Percentiles rank a stretch among this genome's conserved stretches.
These are phyloP conservation scores for Pyrenophora teres DNA, from an alignment of 2,329 filamentous ascomycete species.

Conservation along the genomic window DNA sequence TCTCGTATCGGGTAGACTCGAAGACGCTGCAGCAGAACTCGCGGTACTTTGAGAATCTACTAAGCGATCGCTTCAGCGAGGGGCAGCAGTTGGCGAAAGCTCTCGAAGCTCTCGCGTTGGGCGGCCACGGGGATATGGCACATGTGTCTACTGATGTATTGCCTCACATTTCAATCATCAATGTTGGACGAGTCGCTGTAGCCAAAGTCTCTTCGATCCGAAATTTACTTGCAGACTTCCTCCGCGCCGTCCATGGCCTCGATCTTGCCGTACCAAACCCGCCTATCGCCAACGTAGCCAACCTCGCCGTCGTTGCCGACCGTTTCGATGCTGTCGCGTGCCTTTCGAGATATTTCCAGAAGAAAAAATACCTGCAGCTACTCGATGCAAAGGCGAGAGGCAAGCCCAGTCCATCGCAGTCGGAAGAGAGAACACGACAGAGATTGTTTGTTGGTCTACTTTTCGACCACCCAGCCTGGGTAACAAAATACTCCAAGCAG, in stretches of 20 bases:
- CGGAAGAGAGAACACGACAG: constrained; percentile 70
- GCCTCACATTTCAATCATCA: constrained; percentile 67
- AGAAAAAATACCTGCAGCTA: constrained; percentile 49
- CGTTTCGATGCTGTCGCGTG: constrained; percentile 68
- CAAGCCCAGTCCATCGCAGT: constrained; percentile 47
- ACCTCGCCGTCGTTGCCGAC: constrained; percentile 72
- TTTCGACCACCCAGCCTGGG: constrained; percentile 64
- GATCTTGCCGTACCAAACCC: constrained; percentile 51
- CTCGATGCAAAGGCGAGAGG: constrained; percentile 53
- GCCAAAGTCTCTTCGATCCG: constrained; percentile 65
- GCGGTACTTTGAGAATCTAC: constrained; percentile 70
- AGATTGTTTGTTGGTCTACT: constrained; percentile 70
- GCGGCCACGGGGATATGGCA: constrained; percentile 52
- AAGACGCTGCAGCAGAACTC: constrained; percentile 64
- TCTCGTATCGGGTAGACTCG: constrained; percentile 67
- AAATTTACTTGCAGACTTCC: constrained; percentile 67
- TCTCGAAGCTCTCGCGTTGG: constrained; percentile 57
- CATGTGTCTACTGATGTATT: constrained; percentile 59
- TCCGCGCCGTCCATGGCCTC: constrained; percentile 67
- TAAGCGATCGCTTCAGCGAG: constrained; percentile 70
- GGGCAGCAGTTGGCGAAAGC: constrained; percentile 59
- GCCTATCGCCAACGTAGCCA: constrained; percentile 66
- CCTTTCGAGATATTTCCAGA: constrained; percentile 60
- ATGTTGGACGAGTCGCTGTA: constrained; percentile 72
- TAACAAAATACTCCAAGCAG: constrained; percentile 67